Conservation (phyloP, 106 monocot species). For the Triglochin maritima region DNA sequence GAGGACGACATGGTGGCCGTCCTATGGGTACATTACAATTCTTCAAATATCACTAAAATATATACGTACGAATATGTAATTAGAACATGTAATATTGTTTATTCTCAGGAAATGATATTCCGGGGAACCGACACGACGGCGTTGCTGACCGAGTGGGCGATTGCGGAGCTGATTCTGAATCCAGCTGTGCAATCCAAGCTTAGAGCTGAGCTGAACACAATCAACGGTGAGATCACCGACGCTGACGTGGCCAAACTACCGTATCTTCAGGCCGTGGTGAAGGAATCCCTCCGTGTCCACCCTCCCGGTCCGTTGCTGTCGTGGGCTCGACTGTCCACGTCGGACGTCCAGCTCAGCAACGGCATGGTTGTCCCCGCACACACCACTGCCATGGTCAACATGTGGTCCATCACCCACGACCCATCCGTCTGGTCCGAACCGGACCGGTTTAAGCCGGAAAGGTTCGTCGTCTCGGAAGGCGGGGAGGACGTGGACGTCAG, state of each 20-base stretch:
- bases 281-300: slow-evolving; percentile 15
- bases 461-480: slow-evolving; percentile 10
- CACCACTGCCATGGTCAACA: slow-evolving; percentile 28
- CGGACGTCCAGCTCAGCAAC: slow-evolving; percentile 16
- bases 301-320: slow-evolving; percentile 27
- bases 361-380: slow-evolving; percentile 14
- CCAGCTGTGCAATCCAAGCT: slow-evolving; percentile 5
- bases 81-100: no score
- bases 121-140: slow-evolving; percentile 21
- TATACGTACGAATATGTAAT: no score
- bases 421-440: slow-evolving; percentile 13
- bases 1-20: slow-evolving; percentile 78
- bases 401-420: slow-evolving; percentile 30
- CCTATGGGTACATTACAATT: slow-evolving; percentile 12
- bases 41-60: no score
- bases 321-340: slow-evolving; percentile 22
- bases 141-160: slow-evolving; percentile 19
- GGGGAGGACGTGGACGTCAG: slow-evolving; percentile 10
- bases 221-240: slow-evolving; percentile 5
- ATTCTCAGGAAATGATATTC: slow-evolving; percentile 24
- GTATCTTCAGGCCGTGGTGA: slow-evolving; percentile 19
- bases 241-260: slow-evolving; percentile 5
- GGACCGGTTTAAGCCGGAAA: slow-evolving; percentile 8
- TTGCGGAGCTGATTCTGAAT: slow-evolving; percentile 12
- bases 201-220: slow-evolving; percentile 4